Base-by-base conservation (phyloP, 345 rosid species). In the Brassica rapa region DNA sequence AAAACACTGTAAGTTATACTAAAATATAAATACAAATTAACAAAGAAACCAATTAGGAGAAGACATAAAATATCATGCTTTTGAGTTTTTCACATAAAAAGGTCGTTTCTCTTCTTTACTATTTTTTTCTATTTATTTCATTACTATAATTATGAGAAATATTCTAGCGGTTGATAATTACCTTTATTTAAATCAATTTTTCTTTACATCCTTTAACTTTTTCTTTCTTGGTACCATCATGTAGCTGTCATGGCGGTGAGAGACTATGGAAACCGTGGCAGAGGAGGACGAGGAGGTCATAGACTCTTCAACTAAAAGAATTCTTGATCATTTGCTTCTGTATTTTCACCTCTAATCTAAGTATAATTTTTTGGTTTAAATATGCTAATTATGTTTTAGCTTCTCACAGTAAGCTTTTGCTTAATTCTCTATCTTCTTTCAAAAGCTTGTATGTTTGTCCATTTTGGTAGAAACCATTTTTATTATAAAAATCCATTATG, bases 171-270 rank as follows among this genome's bases (percentile, higher is more conserved):
- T 62, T 2, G 21, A 29, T 30, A 39, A 62, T 7, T 7, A 7
- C 10, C 49, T 32, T 62, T 29, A 15, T 61, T 30, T 30, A 2
- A 29, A 62, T 62, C 41, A 62, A n/a, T 15, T 70, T 56, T 15
- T 23, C 21, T 43, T 19, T n/a, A 64, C 37, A 2, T 55, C 10
- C 35, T 33, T 46, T 23, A 74, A 33, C 71, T 2, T 32, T 51
- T 53, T 74, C 55, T 74, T 35, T 32, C 37, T 74, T 74, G 56
- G 65, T 55, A 51, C 56, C 19, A 51, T n/a, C 19, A 5, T 51
- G 7, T 51, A 51, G 56, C 56, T 51, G 56, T 51, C 56, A 51
- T 51, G 6, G 56, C 56, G 56, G 56, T 51, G 56, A 51, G 49
- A 41, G 56, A 5, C 56, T n/a, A 21, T 51, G 56, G 56, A 51